Conservation (phyloP, 1,284 basidiomycete genomes). For the Marasmius oreades region DNA sequence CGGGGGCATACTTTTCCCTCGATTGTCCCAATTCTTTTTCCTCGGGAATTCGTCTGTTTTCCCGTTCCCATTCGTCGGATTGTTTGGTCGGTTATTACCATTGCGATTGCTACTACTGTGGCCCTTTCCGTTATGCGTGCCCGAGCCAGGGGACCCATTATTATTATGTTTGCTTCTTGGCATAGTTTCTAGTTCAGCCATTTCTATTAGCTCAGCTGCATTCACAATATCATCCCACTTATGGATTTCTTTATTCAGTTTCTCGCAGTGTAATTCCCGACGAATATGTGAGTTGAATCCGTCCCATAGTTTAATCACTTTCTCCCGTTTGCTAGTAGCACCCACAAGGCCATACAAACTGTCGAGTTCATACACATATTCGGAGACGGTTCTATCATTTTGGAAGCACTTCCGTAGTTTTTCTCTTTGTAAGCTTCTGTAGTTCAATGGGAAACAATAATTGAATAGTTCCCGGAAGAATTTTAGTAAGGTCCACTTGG, state of each 20-base stretch:
- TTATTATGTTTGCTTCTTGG: not conserved
- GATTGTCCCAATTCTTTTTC: too few relatives aligned
- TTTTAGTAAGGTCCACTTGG: not conserved
- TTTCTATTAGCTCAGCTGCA: slow-evolving; percentile 4
- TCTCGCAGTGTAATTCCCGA: slow-evolving; percentile 3
- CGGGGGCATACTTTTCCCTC: too few relatives aligned
- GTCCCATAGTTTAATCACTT: slow-evolving; percentile 9
- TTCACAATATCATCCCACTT: slow-evolving; percentile 1
- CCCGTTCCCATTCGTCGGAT: too few relatives aligned
- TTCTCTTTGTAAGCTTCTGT: not conserved
- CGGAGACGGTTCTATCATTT: not conserved
- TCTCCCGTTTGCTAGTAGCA: not conserved
- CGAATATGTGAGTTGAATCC: not conserved
- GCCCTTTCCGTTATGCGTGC: not conserved
- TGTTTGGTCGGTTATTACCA: too few relatives aligned
- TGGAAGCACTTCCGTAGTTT: slow-evolving; percentile 2
- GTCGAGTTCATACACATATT: slow-evolving; percentile 6
- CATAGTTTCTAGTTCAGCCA: slow-evolving; percentile 1
- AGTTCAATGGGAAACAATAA: slow-evolving; percentile 6
- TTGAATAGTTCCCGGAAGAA: slow-evolving; percentile 4
- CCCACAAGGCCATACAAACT: slow-evolving; percentile 2
- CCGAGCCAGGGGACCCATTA: not conserved
- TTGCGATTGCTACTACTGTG: too few relatives aligned
- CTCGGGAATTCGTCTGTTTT: too few relatives aligned
- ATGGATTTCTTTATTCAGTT: slow-evolving; percentile 4